Conservation (phyloP, 1,284 basidiomycete species). For the Cryptococcus deneoformans region DNA sequence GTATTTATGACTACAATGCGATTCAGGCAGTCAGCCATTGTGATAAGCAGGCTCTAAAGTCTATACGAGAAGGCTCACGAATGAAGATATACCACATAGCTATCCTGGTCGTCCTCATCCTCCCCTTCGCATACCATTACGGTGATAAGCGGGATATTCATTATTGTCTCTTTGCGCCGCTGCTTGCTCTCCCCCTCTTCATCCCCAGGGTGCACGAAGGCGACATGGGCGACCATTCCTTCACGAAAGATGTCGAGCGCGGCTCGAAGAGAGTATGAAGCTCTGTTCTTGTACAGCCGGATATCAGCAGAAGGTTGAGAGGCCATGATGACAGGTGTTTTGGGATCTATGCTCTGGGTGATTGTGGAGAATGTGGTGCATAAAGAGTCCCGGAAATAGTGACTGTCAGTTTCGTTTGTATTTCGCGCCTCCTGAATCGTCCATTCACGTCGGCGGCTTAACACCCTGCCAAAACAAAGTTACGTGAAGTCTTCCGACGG, state of each 20-base stretch:
- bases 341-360: no score
- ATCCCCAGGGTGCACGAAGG: conserved; percentile 25
- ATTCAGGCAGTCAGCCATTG: not conserved
- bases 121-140: conserved; percentile 9
- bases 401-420: no score
- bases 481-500: no score
- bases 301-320: conserved; percentile 7
- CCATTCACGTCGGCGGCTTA: no score
- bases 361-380: no score
- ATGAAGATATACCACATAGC: conserved; percentile 19
- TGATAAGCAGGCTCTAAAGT: not conserved
- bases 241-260: conserved; percentile 15
- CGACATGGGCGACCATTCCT: conserved; percentile 17
- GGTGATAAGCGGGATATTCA: conserved; percentile 23
- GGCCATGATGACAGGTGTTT: not conserved
- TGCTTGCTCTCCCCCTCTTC: not conserved
- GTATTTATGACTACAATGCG: conserved; percentile 14
- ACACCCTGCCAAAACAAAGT: no score
- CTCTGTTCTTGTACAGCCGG: conserved; percentile 18
- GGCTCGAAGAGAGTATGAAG: conserved; percentile 17
- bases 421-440: no score
- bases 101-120: conserved; percentile 12
- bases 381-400: no score
- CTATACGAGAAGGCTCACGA: conserved; percentile 9
- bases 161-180: conserved; percentile 16